A percentile compares a stretch with the other conserved stretches of the same genome.
These are phyloP conservation scores for Neostapfia colusana DNA, from an alignment of 176 grass and related monocot genomes.

Conservation along the genomic window DNA sequence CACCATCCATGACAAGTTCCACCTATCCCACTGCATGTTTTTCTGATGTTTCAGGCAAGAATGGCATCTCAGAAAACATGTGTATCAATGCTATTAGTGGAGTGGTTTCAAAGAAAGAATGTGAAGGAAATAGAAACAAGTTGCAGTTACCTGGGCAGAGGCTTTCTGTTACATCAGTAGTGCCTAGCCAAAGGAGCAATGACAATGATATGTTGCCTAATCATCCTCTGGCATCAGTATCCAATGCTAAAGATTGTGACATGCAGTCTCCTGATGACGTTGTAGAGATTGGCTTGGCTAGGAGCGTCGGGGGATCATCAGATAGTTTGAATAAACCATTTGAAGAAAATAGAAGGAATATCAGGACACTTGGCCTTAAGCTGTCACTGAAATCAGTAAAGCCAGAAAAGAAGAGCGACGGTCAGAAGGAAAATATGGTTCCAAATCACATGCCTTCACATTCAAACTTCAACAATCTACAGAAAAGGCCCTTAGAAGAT, in stretches of 20 bases:
- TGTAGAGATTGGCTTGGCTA: too few species aligned
- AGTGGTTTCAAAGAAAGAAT: constrained; percentile 33
- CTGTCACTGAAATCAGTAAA: constrained; percentile 36
- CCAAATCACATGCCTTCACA: constrained; percentile 35
- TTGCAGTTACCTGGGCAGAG: constrained; percentile 18
- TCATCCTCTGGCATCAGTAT: constrained; percentile 34
- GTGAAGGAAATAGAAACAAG: constrained; percentile 23
- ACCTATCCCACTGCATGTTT: constrained; percentile 21
- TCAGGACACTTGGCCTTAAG: constrained; percentile 40
- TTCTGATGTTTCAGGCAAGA: constrained; percentile 41
- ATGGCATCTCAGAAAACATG: constrained; percentile 24
- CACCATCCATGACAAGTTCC: constrained; percentile 9
- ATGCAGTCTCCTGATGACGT: too few species aligned
- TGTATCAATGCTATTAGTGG: constrained; percentile 12
- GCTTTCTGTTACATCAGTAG: constrained; percentile 28
- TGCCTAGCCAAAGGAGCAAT: constrained; percentile 10
- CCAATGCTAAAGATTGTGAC: background rate
- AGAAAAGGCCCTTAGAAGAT: constrained; percentile 37
- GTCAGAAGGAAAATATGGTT: constrained; percentile 54
- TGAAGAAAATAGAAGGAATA: constrained; percentile 43
- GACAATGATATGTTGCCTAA: constrained; percentile 17
- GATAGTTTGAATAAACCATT: constrained; percentile 19
- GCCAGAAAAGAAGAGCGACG: constrained; percentile 26
- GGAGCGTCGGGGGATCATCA: background rate
- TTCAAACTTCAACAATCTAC: constrained; percentile 15